Base-by-base conservation (phyloP, 106 monocot species). In the Dioscorea dumetorum region DNA sequence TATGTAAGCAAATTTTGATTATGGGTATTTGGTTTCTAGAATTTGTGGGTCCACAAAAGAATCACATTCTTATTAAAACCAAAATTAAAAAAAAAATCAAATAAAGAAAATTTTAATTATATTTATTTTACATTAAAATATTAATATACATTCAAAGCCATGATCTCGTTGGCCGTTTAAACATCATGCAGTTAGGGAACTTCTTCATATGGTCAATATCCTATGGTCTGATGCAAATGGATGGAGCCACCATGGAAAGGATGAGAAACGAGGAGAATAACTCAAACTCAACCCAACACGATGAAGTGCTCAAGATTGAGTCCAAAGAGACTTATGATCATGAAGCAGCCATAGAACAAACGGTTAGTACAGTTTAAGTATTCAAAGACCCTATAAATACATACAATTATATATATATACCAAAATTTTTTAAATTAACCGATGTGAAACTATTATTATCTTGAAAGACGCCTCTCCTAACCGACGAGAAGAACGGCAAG, bases 131-230 rank as follows among this genome's bases (percentile, higher is more conserved):
- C 24, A 18, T n/a, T 68, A 12, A 48, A 24, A 8, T 12, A 10
- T 57, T 31, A 20, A 24, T 33, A 33, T 8, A 32, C 49, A 4
- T 17, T 70, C 18, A 19, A 24, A 51, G 41, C 1, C 24, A 6
- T 5, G 17, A 49, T 57, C 14, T 23, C 28, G 1, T 3, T 28
- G 3, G 28, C 3, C 41, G 6, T 41, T 8, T 41, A 41, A 8
- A 41, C 10, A 41, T 63, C 18, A 61, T 81, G 70, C 73, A 93
- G 93, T 79, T 93, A 61, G 88, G 93, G 32, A 83, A 83, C 57
- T 70, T 93, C 67, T 80, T 66, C 76, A 83, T 93, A 74, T 93
- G 93, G 93, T 86, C 93, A 4, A 73, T 85, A 33, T 66, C 88
- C 17, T 88, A 79, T 57, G 72, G 86, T 64, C 74, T 88, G 4